These are phyloP conservation scores for Phytophthora hybrid DNA, from an alignment of 352 stramenopile genomes.

Conservation along the genomic window DNA sequence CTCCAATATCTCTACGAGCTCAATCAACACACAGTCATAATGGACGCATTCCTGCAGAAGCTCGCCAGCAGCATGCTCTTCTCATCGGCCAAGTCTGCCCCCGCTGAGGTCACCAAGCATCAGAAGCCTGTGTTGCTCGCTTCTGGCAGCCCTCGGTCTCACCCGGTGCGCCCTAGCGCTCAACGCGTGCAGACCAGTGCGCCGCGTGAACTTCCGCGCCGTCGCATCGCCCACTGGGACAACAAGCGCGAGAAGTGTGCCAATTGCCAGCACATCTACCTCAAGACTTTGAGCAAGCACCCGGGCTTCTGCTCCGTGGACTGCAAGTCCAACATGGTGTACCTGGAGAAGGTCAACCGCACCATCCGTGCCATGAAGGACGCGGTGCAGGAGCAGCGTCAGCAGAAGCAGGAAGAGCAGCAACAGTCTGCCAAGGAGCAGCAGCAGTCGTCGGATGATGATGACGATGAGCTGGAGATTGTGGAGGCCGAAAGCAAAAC, in stretches of 20 bases:
- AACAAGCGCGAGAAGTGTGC: slow-evolving; percentile 86
- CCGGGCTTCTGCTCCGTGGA: slow-evolving; percentile 86
- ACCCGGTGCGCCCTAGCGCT: slow-evolving; percentile 43
- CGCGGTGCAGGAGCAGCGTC: slow-evolving; percentile 62
- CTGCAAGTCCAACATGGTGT: slow-evolving; percentile 89
- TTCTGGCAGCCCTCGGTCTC: slow-evolving; percentile 23
- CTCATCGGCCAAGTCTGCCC: slow-evolving; percentile 33
- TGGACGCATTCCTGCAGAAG: slow-evolving; percentile 59
- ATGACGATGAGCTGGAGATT: slow-evolving; percentile 26
- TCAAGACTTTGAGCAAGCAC: slow-evolving; percentile 85
- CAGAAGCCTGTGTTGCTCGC: slow-evolving; percentile 33
- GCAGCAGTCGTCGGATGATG: slow-evolving; percentile 7
- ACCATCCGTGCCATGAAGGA: slow-evolving; percentile 82
- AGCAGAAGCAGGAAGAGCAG: slow-evolving; percentile 42
- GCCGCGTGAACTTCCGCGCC: slow-evolving; percentile 31
- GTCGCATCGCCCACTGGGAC: slow-evolving; percentile 82
- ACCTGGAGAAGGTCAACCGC: slow-evolving; percentile 86
- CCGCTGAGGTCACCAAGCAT: slow-evolving; percentile 32
- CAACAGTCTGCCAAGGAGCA: slow-evolving; percentile 20
- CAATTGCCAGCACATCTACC: slow-evolving; percentile 88
- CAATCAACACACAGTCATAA: slow-evolving; percentile 18
- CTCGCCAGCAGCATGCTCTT: slow-evolving; percentile 46
- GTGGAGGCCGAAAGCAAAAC: slow-evolving; percentile 50
- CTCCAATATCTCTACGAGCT: neutral
- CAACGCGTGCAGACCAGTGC: slow-evolving; percentile 65